Conservation (phyloP, 371 early-diverging fungal species). For the Capniomyces stellatus region DNA sequence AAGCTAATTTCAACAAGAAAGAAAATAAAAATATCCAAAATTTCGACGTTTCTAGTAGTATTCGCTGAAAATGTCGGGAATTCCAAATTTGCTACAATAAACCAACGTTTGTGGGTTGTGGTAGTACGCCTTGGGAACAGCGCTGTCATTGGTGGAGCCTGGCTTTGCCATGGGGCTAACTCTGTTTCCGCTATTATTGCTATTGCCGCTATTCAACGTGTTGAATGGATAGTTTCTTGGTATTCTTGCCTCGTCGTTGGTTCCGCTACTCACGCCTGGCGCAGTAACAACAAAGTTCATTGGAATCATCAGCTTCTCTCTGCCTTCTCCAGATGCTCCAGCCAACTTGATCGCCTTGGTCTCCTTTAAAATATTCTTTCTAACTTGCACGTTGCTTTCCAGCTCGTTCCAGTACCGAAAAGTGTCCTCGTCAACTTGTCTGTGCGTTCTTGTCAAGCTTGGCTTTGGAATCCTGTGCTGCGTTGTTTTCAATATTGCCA, state of each 20-base stretch:
- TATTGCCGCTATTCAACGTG: not conserved
- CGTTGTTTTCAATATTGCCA: conserved; percentile 13
- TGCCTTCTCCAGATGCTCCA: not conserved
- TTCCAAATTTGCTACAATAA: conserved; percentile 1
- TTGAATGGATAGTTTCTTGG: not conserved
- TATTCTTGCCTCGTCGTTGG: not conserved
- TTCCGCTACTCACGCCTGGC: not conserved
- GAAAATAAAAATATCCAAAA: not conserved
- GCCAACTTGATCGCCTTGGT: not conserved
- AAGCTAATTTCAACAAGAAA: not conserved
- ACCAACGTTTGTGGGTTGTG: not conserved
- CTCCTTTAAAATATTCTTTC: not conserved
- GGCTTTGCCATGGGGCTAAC: no score
- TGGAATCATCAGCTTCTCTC: not conserved
- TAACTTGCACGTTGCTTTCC: not conserved
- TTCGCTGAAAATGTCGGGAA: not conserved
- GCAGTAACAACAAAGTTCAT: conserved; percentile 1
- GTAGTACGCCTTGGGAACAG: no score
- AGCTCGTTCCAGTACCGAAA: not conserved
- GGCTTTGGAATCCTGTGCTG: conserved; percentile 1
- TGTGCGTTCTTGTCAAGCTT: no score
- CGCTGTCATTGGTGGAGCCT: no score
- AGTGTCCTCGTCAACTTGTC: not conserved
- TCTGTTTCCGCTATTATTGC: no score
- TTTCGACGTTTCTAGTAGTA: not conserved